Conservation (phyloP, 106 monocot species). For the Dioscorea dumetorum region DNA sequence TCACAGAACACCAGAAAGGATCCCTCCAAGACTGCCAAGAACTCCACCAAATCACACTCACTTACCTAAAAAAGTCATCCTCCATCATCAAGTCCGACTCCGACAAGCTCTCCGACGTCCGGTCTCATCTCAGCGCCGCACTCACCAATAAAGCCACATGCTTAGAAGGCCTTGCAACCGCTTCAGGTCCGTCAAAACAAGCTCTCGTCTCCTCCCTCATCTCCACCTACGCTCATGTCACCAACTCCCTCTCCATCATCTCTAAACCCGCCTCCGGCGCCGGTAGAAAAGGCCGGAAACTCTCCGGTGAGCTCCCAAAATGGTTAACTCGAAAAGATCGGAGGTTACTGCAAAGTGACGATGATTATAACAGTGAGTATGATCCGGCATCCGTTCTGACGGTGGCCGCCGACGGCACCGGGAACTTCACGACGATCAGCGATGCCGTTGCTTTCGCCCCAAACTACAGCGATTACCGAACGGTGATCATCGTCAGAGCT, state of each 20-base stretch:
- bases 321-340: constrained; percentile 29
- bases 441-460: constrained; percentile 64
- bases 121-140: constrained; percentile 59
- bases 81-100: constrained; percentile 19
- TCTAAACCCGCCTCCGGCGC: neutral
- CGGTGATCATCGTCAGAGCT: constrained; percentile 37
- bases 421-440: constrained; percentile 50
- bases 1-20: constrained; percentile 38
- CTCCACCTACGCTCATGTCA: constrained; percentile 37
- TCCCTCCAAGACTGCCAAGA: constrained; percentile 69
- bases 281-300: constrained; percentile 6
- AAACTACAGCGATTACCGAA: constrained; percentile 34
- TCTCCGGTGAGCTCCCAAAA: constrained; percentile 13
- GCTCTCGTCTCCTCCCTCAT: constrained; percentile 11
- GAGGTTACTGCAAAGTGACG: constrained; percentile 33
- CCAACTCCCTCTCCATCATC: constrained; percentile 53
- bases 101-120: constrained; percentile 23
- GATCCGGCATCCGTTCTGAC: constrained; percentile 21
- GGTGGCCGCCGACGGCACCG: constrained; percentile 72
- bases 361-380: constrained; percentile 22
- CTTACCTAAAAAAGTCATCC: constrained; percentile 42
- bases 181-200: constrained; percentile 24
- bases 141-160: constrained; percentile 76
- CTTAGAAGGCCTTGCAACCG: constrained; percentile 54
- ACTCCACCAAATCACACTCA: constrained; percentile 50